Evolutionary conservation across 495 filamentous ascomycete species (phyloP), one percentile per base, ranked within the genome.

Genomic region (Podospora conica): DNA sequence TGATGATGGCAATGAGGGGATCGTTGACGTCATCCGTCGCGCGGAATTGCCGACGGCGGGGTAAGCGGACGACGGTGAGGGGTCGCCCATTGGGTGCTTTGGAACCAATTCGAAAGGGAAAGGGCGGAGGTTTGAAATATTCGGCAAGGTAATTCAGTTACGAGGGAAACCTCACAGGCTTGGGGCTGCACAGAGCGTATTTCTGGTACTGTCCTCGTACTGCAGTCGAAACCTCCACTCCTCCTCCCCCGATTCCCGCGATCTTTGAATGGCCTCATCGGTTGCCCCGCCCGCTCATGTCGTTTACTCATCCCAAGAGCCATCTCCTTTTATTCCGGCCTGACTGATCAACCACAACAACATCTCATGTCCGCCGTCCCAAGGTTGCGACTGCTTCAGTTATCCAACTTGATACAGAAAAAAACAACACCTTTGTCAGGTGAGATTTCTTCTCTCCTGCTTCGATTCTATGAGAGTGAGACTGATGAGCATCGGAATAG

Each of bases 291-390:
- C 8, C 24, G 27, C n/a, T n/a, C n/a, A n/a, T n/a, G 3, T 60
- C 15, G 5, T 18, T 27, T 57, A 21, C 55, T 27, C 12, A 57
- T 27, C 23, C 25, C 6, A n/a, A 48, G 40, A n/a, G 40, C 40
- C 10, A n/a, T 8, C 40, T 48, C 18, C 40, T 48, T 48, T 48
- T 48, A 2, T 48, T 61, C 60, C 18, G 60, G 29, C 3, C 31
- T n/a, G 3, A 53, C 15, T 48, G 40, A 48, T 48, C 55, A 53
- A 12, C 28, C 67, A 62, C 29, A 71, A 71, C 71, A 66, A 71
- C 53, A 64, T 71, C 69, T 55, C 55, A 48, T 66, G 29, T 66
- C 66, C 20, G 71, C 69, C 24, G 58, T 65, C 22, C 69, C 68
- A 40, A 60, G 64, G 56, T 25, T 71, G 48, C 62, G 60, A 33